Evolutionary conservation across 2,329 filamentous ascomycete genomes (phyloP).

Genomic region (Botryosphaeria agaves): DNA sequence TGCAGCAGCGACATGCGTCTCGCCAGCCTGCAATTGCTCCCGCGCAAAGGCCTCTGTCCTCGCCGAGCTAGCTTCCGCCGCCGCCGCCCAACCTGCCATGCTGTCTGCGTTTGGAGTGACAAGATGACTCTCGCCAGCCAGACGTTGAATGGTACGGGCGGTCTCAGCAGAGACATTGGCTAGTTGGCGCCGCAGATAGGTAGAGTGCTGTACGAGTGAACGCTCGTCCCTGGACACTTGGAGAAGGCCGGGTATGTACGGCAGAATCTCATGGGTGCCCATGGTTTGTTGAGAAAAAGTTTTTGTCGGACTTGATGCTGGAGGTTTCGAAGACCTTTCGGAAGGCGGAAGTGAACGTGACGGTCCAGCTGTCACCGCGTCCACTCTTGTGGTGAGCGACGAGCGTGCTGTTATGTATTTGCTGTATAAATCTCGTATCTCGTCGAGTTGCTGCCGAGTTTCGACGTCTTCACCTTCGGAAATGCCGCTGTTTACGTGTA

Average conservation of each 20-base stretch:
- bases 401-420: not conserved
- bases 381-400: not conserved
- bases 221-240: not conserved
- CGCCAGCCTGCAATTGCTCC: not conserved
- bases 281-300: not conserved
- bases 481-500: too few relatives aligned
- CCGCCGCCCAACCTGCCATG: not conserved
- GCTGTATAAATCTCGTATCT: not conserved
- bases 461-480: not conserved
- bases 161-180: constrained; percentile 9
- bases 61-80: not conserved
- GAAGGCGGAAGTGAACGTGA: not conserved
- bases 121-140: constrained; percentile 18
- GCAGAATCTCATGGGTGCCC: not conserved
- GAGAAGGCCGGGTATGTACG: not conserved
- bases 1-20: not conserved
- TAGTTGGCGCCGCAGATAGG: constrained; percentile 11
- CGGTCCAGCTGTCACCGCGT: not conserved
- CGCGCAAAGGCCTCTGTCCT: not conserved
- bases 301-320: not conserved
- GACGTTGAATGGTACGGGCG: constrained; percentile 9
- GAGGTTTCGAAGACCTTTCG: not conserved
- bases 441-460: not conserved
- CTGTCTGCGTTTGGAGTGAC: constrained; percentile 9
- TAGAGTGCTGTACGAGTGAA: constrained; percentile 9